phyloP scores from a whole-genome alignment of 1,284 basidiomycete species.

The Ganoderma lingzhi region DNA sequence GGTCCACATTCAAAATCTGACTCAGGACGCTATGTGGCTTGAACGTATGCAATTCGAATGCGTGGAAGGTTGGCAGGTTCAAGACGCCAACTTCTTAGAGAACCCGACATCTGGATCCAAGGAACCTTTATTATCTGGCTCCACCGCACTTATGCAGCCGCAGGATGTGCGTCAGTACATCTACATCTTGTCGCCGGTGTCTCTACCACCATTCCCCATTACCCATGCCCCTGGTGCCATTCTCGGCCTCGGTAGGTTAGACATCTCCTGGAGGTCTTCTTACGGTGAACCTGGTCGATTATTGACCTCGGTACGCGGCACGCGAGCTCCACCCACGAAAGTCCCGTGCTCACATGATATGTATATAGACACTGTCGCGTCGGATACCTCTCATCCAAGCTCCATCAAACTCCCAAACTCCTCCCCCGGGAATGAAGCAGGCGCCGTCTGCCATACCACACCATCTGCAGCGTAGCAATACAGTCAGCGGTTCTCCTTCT shows the following conservation, averaged over 20 bases:
- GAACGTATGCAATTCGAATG: conserved; percentile 79
- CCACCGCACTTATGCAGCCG: conserved; percentile 76
- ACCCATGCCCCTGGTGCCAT: conserved; percentile 69
- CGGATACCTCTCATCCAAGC: conserved; percentile 63
- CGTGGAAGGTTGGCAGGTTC: conserved; percentile 71
- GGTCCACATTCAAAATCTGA: conserved; percentile 88
- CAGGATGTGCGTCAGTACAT: conserved; percentile 87
- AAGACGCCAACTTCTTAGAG: conserved; percentile 57
- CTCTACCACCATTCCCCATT: conserved; percentile 55
- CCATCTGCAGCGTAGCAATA: conserved; percentile 67
- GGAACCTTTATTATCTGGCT: conserved; percentile 62
- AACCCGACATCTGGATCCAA: conserved; percentile 36
- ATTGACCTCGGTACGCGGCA: conserved; percentile 68
- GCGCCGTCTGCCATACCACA: conserved; percentile 74
- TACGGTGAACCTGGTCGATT: conserved; percentile 85
- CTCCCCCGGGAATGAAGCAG: conserved; percentile 48
- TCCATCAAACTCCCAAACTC: conserved; percentile 32
- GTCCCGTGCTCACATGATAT: not conserved
- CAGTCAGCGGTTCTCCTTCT: conserved; percentile 48
- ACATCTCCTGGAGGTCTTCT: conserved; percentile 83
- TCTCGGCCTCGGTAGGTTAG: conserved; percentile 81
- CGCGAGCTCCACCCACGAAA: not conserved
- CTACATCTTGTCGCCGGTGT: conserved; percentile 74
- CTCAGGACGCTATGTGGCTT: conserved; percentile 79
- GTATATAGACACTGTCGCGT: conserved; percentile 69